Conservation (phyloP, 768 basidiomycete species). For the Antrodiella citrinella region DNA sequence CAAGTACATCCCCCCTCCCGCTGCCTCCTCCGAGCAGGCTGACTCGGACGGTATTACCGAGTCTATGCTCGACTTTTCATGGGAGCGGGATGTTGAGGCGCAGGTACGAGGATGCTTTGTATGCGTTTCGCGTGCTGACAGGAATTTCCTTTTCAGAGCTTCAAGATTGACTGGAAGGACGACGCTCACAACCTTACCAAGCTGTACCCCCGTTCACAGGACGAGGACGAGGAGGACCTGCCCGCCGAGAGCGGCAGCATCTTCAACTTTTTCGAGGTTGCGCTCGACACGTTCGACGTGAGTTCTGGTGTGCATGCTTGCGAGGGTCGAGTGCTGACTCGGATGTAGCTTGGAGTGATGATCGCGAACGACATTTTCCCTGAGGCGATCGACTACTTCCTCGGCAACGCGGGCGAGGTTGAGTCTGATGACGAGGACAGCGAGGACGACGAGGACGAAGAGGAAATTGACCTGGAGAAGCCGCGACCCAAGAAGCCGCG, state of each 20-base stretch:
- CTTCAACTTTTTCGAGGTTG: slow-evolving; percentile 80
- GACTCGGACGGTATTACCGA: slow-evolving; percentile 72
- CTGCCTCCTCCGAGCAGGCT: slow-evolving; percentile 45
- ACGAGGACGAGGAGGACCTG: slow-evolving; percentile 54
- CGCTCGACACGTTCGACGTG: slow-evolving; percentile 61
- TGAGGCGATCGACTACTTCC: slow-evolving; percentile 76
- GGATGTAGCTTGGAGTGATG: slow-evolving; percentile 52
- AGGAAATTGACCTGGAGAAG: slow-evolving; percentile 85
- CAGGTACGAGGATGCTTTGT: slow-evolving; percentile 38
- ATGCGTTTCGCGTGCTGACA: slow-evolving; percentile 1
- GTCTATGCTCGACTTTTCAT: slow-evolving; percentile 73
- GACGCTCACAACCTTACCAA: slow-evolving; percentile 70
- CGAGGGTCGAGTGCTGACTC: slow-evolving; percentile 6
- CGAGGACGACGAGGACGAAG: slow-evolving; percentile 68
- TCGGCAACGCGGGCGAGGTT: slow-evolving; percentile 53
- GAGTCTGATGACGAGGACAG: slow-evolving; percentile 59
- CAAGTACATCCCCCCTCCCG: slow-evolving; percentile 54
- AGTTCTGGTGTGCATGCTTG: slow-evolving; percentile 18
- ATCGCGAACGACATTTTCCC: slow-evolving; percentile 77
- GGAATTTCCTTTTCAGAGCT: slow-evolving; percentile 33
- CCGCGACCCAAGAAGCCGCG: slow-evolving; percentile 62
- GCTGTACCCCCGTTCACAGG: slow-evolving; percentile 58
- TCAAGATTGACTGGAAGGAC: slow-evolving; percentile 77
- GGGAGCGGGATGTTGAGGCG: slow-evolving; percentile 64
- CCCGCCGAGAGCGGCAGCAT: slow-evolving; percentile 70